A percentile compares a stretch with the other conserved stretches of the same genome.
phyloP scores from a whole-genome alignment of 441 rosid species.

The Adansonia grandidieri region DNA sequence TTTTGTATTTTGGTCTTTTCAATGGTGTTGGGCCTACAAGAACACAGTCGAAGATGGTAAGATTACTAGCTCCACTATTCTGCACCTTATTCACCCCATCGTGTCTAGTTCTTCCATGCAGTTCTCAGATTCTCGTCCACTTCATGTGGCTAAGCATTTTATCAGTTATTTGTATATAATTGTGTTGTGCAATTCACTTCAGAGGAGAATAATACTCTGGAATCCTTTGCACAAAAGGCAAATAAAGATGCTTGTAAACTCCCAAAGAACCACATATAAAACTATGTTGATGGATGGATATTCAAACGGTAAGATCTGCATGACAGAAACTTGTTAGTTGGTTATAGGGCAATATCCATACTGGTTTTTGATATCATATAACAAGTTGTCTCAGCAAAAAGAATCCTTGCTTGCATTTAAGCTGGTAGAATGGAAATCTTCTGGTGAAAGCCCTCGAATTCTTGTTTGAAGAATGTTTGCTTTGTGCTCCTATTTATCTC shows the following conservation, averaged over 20 bases:
- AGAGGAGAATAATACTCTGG: not conserved
- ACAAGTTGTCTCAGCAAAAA: not conserved
- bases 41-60: slow-evolving; percentile 93
- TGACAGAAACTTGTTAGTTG: not conserved
- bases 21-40: slow-evolving; percentile 88
- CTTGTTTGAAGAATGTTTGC: not conserved
- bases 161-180: not conserved
- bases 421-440: not conserved
- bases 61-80: slow-evolving; percentile 16
- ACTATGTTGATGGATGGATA: slow-evolving; percentile 5
- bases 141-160: not conserved
- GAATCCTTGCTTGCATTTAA: not conserved
- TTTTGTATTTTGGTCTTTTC: slow-evolving; percentile 90
- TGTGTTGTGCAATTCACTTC: slow-evolving; percentile 20
- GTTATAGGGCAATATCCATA: not conserved
- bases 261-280: not conserved
- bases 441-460: not conserved
- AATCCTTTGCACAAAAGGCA: slow-evolving; percentile 14
- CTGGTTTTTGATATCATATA: not conserved
- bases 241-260: slow-evolving; percentile 4
- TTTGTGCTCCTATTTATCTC: slow-evolving; percentile 8
- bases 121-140: not conserved
- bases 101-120: not conserved
- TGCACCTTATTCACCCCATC: slow-evolving; percentile 12
- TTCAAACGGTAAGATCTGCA: not conserved